phyloP scores from a whole-genome alignment of 345 rosid species.

The Syzygium jambos region DNA sequence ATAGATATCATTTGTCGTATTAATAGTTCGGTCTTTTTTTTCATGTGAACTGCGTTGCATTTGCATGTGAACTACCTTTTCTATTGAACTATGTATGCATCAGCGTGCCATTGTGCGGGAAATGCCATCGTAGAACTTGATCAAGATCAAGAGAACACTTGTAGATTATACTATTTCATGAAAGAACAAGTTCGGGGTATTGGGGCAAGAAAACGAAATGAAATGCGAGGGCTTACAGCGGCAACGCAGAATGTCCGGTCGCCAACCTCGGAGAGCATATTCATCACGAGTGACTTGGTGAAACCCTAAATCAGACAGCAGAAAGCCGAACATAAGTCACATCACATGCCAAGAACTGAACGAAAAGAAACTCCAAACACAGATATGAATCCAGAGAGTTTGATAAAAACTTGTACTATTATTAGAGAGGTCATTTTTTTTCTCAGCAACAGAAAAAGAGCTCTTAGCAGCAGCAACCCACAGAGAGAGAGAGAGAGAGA shows the following conservation, averaged over 20 bases:
- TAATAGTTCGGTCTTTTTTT: not conserved
- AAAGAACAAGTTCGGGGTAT: not conserved
- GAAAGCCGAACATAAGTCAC: not conserved
- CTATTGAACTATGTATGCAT: not conserved
- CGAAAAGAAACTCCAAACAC: not conserved
- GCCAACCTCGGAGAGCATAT: slow-evolving; percentile 90
- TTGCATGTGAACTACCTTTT: not conserved
- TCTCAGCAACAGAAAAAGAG: not conserved
- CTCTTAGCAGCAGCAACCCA: not conserved
- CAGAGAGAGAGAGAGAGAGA: not conserved
- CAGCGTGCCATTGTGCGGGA: not conserved
- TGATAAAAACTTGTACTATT: not conserved
- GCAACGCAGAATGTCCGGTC: slow-evolving; percentile 97
- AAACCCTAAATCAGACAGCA: slow-evolving; percentile 43
- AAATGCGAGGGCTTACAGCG: slow-evolving; percentile 35
- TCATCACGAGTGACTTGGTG: slow-evolving; percentile 91
- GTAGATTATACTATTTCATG: not conserved
- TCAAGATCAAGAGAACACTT: not conserved
- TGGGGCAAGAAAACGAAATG: not conserved
- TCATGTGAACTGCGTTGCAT: not conserved
- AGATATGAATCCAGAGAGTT: not conserved
- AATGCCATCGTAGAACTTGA: not conserved
- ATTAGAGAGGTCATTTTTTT: not conserved
- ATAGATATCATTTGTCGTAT: not conserved
- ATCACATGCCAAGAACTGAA: not conserved